These are phyloP conservation scores for Aspergillus kassunensis DNA, from an alignment of 495 filamentous ascomycete genomes.

Conservation along the genomic window DNA sequence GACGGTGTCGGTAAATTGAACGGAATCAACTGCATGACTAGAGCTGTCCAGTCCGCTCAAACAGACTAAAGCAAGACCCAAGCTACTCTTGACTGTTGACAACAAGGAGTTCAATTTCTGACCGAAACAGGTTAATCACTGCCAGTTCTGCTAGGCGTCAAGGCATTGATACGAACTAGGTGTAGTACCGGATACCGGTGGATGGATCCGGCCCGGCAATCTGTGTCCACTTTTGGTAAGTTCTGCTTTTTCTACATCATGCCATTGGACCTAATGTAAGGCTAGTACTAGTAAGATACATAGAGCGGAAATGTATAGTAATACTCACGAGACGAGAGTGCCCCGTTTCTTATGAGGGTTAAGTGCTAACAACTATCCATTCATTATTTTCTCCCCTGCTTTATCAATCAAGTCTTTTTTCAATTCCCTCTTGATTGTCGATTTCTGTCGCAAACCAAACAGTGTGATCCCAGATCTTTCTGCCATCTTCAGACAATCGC, in stretches of 20 bases:
- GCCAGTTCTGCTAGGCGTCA: not conserved
- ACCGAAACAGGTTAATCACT: not conserved
- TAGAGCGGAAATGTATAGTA: constrained; percentile 11
- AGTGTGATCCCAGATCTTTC: constrained; percentile 5
- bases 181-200: constrained; percentile 19
- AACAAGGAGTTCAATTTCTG: not conserved
- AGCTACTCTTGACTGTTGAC: not conserved
- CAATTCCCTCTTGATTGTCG: constrained; percentile 9
- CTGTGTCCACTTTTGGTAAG: not conserved
- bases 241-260: not conserved
- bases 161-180: not conserved
- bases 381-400: constrained; percentile 22
- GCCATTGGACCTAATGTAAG: no score
- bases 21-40: not conserved
- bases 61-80: not conserved
- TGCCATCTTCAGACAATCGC: constrained; percentile 3
- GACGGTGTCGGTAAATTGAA: not conserved
- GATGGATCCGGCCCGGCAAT: constrained; percentile 14
- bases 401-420: constrained; percentile 11
- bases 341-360: constrained; percentile 3
- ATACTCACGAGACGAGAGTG: not conserved
- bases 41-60: not conserved
- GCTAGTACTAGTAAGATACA: constrained; percentile 13
- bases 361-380: not conserved
- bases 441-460: constrained; percentile 12